Conservation (phyloP, 805 yeast genomes). For the Sugiyamaella boreocaroliniensis region DNA sequence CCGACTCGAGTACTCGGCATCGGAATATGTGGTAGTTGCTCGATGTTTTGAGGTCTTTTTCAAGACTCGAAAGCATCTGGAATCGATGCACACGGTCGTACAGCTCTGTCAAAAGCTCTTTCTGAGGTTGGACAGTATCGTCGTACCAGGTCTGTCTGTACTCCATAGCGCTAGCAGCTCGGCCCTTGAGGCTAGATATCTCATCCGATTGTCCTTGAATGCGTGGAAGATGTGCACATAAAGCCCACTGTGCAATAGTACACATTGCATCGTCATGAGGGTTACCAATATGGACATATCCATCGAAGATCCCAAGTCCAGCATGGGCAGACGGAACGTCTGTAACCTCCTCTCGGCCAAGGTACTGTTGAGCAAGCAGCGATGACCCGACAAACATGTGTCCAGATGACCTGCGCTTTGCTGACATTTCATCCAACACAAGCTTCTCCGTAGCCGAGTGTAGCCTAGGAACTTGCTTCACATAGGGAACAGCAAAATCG, state of each 20-base stretch:
- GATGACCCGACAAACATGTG: slow-evolving; percentile 2
- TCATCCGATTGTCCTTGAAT: not conserved
- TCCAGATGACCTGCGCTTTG: slow-evolving; percentile 2
- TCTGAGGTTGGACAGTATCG: slow-evolving; percentile 4
- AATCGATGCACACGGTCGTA: slow-evolving; percentile 26
- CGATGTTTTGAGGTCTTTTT: slow-evolving; percentile 15
- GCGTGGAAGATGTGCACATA: slow-evolving; percentile 14
- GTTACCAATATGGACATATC: slow-evolving; percentile 27
- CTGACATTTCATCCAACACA: not conserved
- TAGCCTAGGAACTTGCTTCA: slow-evolving; percentile 27
- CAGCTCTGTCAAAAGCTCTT: slow-evolving; percentile 16
- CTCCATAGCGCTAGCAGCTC: not conserved
- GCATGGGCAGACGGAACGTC: slow-evolving; percentile 24
- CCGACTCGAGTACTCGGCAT: slow-evolving; percentile 40
- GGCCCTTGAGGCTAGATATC: not conserved
- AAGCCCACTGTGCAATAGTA: slow-evolving; percentile 25
- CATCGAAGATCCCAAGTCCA: slow-evolving; percentile 25
- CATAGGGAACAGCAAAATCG: slow-evolving; percentile 24
- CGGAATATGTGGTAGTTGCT: slow-evolving; percentile 28
- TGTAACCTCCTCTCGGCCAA: slow-evolving; percentile 20
- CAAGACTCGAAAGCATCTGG: slow-evolving; percentile 13
- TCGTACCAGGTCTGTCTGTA: not conserved
- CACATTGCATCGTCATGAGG: slow-evolving; percentile 26
- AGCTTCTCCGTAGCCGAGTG: slow-evolving; percentile 27
- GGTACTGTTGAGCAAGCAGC: slow-evolving; percentile 14